Base-by-base conservation (phyloP, 2,329 filamentous ascomycete genomes). In the Paecilomyces variotii region DNA sequence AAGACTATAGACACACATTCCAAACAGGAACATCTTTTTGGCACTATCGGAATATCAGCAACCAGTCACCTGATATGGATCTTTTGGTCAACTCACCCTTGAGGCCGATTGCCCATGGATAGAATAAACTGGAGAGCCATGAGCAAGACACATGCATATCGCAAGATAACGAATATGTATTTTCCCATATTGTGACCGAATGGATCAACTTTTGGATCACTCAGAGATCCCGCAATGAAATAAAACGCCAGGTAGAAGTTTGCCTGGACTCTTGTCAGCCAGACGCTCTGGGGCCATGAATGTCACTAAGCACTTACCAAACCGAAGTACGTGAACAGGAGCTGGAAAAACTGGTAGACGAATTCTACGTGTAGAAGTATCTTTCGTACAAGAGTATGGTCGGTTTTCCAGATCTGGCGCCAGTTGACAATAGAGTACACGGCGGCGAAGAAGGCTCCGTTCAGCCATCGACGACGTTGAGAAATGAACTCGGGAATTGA, bases 181-280 rank as follows among this genome's bases (percentile, higher is more conserved):
- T 85, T 84, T 54, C 90, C 93, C 63, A 96, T 87, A 62, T 86
- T 83, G 75, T 96, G 89, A 14, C 92, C 92, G 66, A 99, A 99
- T 0, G 95, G 95, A 73, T 99, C 94, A 64, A 95, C 80, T 27
- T 79, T 79, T 0, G 84, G 78, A 68, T 97, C 91, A 0, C 89
- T 84, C 14, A 99, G 82, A 49, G 92, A 95, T 51, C 94, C 94
- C 25, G 91, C 91, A 64, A 99, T 88, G 79, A 99, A 99, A 82
- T 92, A 99, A 78, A 99, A 99, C 59, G 92, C 96, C 56, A 99
- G 86, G 74, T 97, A 99, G 81, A 97, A 99, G 80, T 99, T 99
- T 74, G 93, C 92, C 78, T 80, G 53, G 2, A 55, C 53, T 14
- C 12, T 54, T 28, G 57, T 68, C 34, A 69, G 67, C 54, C 6